Base-by-base conservation (phyloP, 1,284 basidiomycete species). In the Takashimella tepidaria region DNA sequence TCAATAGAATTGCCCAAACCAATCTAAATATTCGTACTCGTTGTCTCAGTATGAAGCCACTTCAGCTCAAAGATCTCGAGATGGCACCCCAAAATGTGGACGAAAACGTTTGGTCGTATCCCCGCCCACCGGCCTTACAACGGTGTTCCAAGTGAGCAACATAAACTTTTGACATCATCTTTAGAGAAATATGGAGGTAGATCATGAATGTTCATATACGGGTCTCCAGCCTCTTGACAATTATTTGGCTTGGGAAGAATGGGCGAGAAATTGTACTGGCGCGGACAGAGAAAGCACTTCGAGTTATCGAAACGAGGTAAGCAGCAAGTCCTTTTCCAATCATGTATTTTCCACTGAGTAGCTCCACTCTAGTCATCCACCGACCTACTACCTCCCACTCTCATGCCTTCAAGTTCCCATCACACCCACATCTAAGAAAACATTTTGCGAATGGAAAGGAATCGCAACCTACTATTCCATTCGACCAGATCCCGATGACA, bases 391-490 rank as follows among this genome's bases (percentile, higher is more conserved):
- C 54, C 50, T 74, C 3, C 72, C 72, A 3, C 66, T 66, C 2
- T 45, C 41, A 0, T 43, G 59, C 3, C 45, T 70, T 25, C 59
- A 64, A 13, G 56, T 67, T 3, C 48, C 62, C 1, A 53, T 73
- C 3, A 48, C 20, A 1, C 58, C 53, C n/a, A 65, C 66, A 12
- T 31, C 50, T 3, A 62, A 61, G 46, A 46, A 47, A 3, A 66
- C 68, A 1, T 72, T 62, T 53, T 76, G 74, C 62, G 74, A 76
- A 61, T 71, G 72, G 72, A 72, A 72, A 57, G 70, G 74, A 16
- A 25, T 43, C 10, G 73, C 74, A 13, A 51, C 65, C 5, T 76
- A 76, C 55, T 67, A 66, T 47, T 58, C 63, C 12, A 55, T 73
- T 48, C 43, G 55, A 1, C 50, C 31, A 8, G 31, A 37, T 37